phyloP scores from a whole-genome alignment of 148 eudicot genomes.

The Dianthus caryophyllus region DNA sequence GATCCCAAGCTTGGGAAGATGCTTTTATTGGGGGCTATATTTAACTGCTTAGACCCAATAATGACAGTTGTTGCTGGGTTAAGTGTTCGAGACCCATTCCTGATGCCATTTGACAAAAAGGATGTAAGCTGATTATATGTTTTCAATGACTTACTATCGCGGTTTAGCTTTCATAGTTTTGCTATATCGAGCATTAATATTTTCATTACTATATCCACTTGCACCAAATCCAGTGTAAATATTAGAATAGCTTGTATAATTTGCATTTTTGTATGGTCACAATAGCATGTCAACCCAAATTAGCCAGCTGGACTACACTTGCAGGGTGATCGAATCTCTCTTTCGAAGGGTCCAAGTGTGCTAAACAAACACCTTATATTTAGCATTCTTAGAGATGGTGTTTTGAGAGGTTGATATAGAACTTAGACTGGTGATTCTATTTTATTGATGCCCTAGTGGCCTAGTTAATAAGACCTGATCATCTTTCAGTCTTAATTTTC shows the following conservation, averaged over 20 bases:
- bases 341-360: not conserved
- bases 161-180: not conserved
- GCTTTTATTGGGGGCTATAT: constrained; percentile 86
- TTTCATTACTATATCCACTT: not conserved
- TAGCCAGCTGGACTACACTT: not conserved
- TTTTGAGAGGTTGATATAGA: not conserved
- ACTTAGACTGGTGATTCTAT: not conserved
- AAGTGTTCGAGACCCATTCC: constrained; percentile 88
- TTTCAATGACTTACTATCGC: not conserved
- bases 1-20: constrained; percentile 97
- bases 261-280: constrained; percentile 1
- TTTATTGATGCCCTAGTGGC: too few relatives aligned
- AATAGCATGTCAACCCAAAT: not conserved
- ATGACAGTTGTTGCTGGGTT: constrained; percentile 96
- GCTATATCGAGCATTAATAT: not conserved
- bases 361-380: not conserved
- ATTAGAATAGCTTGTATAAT: not conserved
- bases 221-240: not conserved
- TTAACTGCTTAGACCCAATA: constrained; percentile 88
- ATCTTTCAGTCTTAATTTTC: not conserved
- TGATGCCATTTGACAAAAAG: constrained; percentile 85
- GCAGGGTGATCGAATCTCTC: not conserved
- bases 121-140: constrained; percentile 52
- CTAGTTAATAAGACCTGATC: too few relatives aligned
- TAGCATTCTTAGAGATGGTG: not conserved